Base-by-base conservation (phyloP, 2,329 filamentous ascomycete species). In the Stagonosporopsis rhizophila region DNA sequence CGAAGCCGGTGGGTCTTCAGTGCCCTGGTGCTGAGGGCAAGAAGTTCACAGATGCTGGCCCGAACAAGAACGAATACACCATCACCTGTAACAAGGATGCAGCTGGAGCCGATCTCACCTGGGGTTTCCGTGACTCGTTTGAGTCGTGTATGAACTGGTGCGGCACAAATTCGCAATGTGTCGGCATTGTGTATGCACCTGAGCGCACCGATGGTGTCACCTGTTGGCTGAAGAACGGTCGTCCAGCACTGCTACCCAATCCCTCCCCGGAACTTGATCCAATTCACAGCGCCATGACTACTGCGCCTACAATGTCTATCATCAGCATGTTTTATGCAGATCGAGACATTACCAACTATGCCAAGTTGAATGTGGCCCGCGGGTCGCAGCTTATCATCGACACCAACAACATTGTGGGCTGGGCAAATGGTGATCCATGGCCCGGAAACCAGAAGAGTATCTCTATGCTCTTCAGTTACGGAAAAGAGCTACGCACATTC, bases 271-370 rank as follows among this genome's bases (percentile, higher is more conserved):
- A 15, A 2, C 41, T 44, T 11, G 50, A 53, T 35, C 51, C 44
- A 14, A 41, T 48, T 19, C 44, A 54, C 27, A 48, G 28, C 39
- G 45, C 44, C 30, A 48, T 54, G 38, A 54, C 44, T 17, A 20
- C n/a, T 12, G 27, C 46, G n/a, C 51, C 51, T 20, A 6, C 39
- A 4, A 19, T 55, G 2, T 38, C 44, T 20, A 32, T 55, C 22
- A 32, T 55, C 17, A 55, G 52, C 38, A 55, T 55, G 52, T 55
- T 39, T 20, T 55, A 55, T 28, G 52, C 52, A 9, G 52, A 55
- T 19, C 44, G 44, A 22, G 52, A 55, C 28, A 55, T 55, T 25
- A 55, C 52, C 12, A 20, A 32, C 1, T 55, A 55, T 27, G 52
- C 52, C 9, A 48, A 35, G n/a, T 6, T 4, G 19, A 55, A 55